These are phyloP conservation scores for Chalara sp. DNA, from an alignment of 2,329 filamentous ascomycete genomes.

Conservation along the genomic window DNA sequence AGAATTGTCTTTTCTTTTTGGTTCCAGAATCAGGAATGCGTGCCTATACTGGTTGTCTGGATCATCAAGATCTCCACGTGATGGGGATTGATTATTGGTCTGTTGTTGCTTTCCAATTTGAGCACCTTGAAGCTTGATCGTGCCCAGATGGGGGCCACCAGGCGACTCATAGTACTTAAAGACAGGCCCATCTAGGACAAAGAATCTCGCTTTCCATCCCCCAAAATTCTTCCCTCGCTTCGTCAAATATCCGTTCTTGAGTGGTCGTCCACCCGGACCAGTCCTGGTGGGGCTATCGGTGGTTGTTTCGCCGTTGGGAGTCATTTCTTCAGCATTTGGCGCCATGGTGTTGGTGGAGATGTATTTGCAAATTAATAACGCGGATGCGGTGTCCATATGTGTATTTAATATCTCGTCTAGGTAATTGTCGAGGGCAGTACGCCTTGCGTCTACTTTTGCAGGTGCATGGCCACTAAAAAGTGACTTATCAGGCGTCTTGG, in stretches of 20 bases:
- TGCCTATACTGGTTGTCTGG: constrained; percentile 92
- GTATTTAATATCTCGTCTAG: constrained; percentile 81
- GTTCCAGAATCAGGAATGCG: constrained; percentile 89
- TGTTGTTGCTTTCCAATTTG: constrained; percentile 88
- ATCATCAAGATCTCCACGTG: constrained; percentile 59
- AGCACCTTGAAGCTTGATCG: constrained; percentile 83
- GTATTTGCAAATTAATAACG: constrained; percentile 79
- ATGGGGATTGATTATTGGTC: constrained; percentile 52
- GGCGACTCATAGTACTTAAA: constrained; percentile 90
- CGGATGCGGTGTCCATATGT: constrained; percentile 68
- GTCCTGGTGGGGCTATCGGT: constrained; percentile 34
- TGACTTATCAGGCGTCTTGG: constrained; percentile 73
- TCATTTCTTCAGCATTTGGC: constrained; percentile 52
- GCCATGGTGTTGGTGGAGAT: constrained; percentile 63
- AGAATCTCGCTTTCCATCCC: constrained; percentile 87
- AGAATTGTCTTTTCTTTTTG: constrained; percentile 89
- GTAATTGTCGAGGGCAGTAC: constrained; percentile 74
- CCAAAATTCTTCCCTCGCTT: constrained; percentile 98
- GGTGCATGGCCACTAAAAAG: constrained; percentile 91
- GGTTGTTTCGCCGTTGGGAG: constrained; percentile 30
- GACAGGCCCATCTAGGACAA: constrained; percentile 61
- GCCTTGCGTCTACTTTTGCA: constrained; percentile 83
- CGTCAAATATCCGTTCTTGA: constrained; percentile 85
- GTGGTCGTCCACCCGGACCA: constrained; percentile 58
- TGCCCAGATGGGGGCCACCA: constrained; percentile 83